These are phyloP conservation scores for Gracilaria caudata DNA, from an alignment of 23 red algal genomes.

Conservation along the genomic window DNA sequence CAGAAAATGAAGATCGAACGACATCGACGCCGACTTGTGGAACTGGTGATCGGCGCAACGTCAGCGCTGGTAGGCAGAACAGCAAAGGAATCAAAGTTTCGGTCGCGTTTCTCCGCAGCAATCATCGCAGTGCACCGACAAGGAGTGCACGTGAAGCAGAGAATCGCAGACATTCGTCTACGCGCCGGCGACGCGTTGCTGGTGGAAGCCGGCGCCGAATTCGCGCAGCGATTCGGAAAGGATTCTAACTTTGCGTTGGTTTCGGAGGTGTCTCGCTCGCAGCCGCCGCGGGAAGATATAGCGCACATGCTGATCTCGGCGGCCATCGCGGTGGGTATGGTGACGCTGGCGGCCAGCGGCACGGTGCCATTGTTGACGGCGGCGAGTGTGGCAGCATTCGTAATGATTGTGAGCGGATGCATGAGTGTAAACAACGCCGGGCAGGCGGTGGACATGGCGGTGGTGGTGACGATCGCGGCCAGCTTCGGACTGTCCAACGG, in stretches of 20 bases:
- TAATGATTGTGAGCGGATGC: slow-evolving; percentile 75
- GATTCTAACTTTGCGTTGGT: slow-evolving; percentile 74
- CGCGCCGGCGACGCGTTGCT: slow-evolving; percentile 63
- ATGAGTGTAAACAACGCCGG: slow-evolving; percentile 46
- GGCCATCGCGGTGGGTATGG: slow-evolving; percentile 55
- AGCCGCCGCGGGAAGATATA: slow-evolving; percentile 60
- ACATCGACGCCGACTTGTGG: slow-evolving; percentile 66
- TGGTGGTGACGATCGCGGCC: slow-evolving; percentile 69
- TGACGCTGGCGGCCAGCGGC: slow-evolving; percentile 24
- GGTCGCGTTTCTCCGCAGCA: slow-evolving; percentile 55
- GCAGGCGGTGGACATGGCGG: slow-evolving; percentile 57
- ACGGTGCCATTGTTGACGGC: slow-evolving; percentile 41
- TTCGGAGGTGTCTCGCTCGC: slow-evolving; percentile 46
- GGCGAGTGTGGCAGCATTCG: slow-evolving; percentile 32
- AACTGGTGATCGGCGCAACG: slow-evolving; percentile 64
- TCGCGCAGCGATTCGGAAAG: slow-evolving; percentile 54
- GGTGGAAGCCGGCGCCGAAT: slow-evolving; percentile 67
- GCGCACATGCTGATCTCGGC: slow-evolving; percentile 64
- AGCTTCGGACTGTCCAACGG: slow-evolving; percentile 52
- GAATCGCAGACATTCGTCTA: slow-evolving; percentile 70
- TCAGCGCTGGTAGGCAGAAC: slow-evolving; percentile 56
- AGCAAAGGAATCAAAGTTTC: slow-evolving; percentile 69
- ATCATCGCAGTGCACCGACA: slow-evolving; percentile 81
- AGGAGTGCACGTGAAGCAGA: slow-evolving; percentile 54
- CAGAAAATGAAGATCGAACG: slow-evolving; percentile 43